Base-by-base conservation (phyloP, 768 basidiomycete genomes). In the Saitozyma sp. region DNA sequence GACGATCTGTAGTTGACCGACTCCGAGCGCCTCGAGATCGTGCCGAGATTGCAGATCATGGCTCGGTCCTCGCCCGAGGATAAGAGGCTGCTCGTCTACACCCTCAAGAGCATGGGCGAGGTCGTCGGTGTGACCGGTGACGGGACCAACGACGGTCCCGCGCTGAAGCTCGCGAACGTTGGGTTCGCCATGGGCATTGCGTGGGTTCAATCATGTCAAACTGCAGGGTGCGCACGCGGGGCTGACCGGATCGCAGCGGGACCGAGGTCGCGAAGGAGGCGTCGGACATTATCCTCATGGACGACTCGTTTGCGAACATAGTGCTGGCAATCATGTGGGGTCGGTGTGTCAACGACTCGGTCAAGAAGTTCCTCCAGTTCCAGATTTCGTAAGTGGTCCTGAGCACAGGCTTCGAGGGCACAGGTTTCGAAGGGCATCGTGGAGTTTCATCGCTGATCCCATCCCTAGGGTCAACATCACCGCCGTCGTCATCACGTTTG, bases 291-390 rank as follows among this genome's bases (percentile, higher is more conserved):
- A 94, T 98, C 71, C 86, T 97, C 48, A 96, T 96, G 94, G 78
- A 80, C 60, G 80, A 80, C 54, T 73, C 77, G 41, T 98, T 99
- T 77, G 82, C 91, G 5, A 94, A 91, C 2, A 94, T 99, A 73
- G 92, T 97, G 68, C 89, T 92, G 70, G 96, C 96, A 59, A 96
- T 98, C 70, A 93, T 96, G 84, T 98, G 96, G 95, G 96, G 96
- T 49, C 90, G 96, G 54, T 95, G 92, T 73, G 95, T 99, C 65
- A 99, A 97, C 78, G 96, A 99, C 73, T 87, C 94, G 0, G 96
- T 98, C 55, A 88, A 89, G 76, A 99, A 98, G 82, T 99, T 98
- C 82, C 77, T 99, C 62, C 95, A 97, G 82, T 96, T 96, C 84
- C 92, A 79, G 63, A 59, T 76, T 48, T 73, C 72, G 65, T 67